Conservation (phyloP, 768 basidiomycete species). For the Lactifluus hygrophoroides region DNA sequence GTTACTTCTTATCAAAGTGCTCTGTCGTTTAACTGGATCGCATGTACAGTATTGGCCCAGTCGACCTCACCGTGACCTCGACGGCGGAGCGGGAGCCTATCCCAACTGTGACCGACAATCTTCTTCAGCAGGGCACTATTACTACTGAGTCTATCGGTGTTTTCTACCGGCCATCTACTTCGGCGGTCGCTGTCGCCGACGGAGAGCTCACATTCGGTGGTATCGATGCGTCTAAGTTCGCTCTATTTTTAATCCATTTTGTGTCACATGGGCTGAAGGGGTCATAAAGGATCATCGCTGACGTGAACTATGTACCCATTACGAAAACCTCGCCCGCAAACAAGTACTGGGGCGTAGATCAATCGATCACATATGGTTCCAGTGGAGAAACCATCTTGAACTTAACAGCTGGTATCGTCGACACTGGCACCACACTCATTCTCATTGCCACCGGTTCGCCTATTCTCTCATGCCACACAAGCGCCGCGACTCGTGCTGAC, state of each 20-base stretch:
- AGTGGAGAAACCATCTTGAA: slow-evolving; percentile 26
- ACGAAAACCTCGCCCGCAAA: slow-evolving; percentile 41
- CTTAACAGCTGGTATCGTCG: slow-evolving; percentile 40
- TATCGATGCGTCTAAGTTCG: slow-evolving; percentile 38
- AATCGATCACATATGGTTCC: slow-evolving; percentile 32
- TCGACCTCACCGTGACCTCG: slow-evolving; percentile 40
- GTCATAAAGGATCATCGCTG: slow-evolving; percentile 26
- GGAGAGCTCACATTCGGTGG: slow-evolving; percentile 52
- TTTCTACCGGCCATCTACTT: slow-evolving; percentile 43
- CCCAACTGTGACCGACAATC: slow-evolving; percentile 52
- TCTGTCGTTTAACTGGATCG: not conserved
- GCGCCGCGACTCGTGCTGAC: not conserved
- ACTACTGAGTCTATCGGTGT: slow-evolving; percentile 39
- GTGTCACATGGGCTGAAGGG: slow-evolving; percentile 18
- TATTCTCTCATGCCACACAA: not conserved
- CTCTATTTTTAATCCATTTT: not conserved
- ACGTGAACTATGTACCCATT: slow-evolving; percentile 33
- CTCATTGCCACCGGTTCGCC: slow-evolving; percentile 38
- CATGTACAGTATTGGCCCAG: slow-evolving; percentile 38
- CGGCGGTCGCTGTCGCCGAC: slow-evolving; percentile 29
- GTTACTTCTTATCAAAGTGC: not conserved
- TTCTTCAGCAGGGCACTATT: slow-evolving; percentile 41
- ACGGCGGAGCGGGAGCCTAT: slow-evolving; percentile 33
- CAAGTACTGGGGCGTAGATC: slow-evolving; percentile 44
- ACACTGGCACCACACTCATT: slow-evolving; percentile 46